Base-by-base conservation (phyloP, 768 basidiomycete genomes). In the Boletus reticulatus region DNA sequence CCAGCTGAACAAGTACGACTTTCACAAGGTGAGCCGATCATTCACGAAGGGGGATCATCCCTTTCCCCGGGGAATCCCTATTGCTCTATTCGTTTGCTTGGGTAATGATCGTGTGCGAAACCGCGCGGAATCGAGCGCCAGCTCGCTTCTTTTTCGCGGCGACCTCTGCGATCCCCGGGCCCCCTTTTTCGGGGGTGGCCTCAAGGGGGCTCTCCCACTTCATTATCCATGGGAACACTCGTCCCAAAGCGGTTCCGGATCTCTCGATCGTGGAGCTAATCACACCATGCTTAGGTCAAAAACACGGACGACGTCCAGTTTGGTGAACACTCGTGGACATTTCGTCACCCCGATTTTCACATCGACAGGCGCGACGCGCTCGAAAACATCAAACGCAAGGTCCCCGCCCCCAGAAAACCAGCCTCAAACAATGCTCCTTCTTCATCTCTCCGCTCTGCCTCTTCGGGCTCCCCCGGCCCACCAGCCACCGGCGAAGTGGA, bases 1-100 rank as follows among this genome's bases (percentile, higher is more conserved):
- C 11, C 94, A 96, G 71, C 78, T 96, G 34, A 96, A 96, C 80
- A 96, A 95, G 72, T 96, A 96, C 69, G 94, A 95, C 73, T 96
- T 96, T 62, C 94, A 95, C 79, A 96, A 96, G 78, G 89, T 80
- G 36, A 67, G 73, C 59, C 37, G 47, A 63, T 55, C 47, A 53
- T 44, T 43, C 27, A 22, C 47, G 42, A 42, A 34, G 14, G 0
- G 14, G 37, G 32, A 51, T 43, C 34, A 37, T 20, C 41, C 16
- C 32, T 27, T 5, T 8, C 4, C 29, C 47, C 14, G 39, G 48
- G 49, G 48, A 42, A 41, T 48, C 29, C 22, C n/a, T 11, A 6
- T 29, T 54, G 19, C 58, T 54, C 36, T 29, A 39, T 58, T 59
- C 36, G 49, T 39, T 12, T 24, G 22, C 51, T 63, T 61, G 52